Conservation (phyloP, 2,329 filamentous ascomycete species). For the Cladophialophora yegresii region DNA sequence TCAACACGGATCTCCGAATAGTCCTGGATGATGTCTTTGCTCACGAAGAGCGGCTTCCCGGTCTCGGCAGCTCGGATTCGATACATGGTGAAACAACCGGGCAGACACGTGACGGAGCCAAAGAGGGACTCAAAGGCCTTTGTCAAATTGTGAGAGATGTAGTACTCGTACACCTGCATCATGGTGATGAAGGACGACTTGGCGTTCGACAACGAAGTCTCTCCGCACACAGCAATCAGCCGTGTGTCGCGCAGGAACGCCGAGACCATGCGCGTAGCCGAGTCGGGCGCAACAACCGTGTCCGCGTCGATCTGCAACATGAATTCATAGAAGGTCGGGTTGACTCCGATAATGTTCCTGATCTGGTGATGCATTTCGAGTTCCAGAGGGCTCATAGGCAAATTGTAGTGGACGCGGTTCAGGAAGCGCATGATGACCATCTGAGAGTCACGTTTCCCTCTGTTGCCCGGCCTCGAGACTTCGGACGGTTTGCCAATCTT, state of each 20-base stretch:
- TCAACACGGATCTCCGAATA: slow-evolving; percentile 95
- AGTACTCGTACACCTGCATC: slow-evolving; percentile 99
- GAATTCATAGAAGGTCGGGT: slow-evolving; percentile 97
- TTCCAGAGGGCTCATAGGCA: slow-evolving; percentile 93
- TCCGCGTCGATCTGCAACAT: slow-evolving; percentile 96
- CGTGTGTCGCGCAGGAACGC: slow-evolving; percentile 89
- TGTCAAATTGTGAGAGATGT: slow-evolving; percentile 94
- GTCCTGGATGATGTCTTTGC: slow-evolving; percentile 80
- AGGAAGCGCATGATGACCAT: slow-evolving; percentile 99
- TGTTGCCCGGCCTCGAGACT: slow-evolving; percentile 78
- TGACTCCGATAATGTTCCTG: slow-evolving; percentile 96
- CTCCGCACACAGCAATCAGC: slow-evolving; percentile 91
- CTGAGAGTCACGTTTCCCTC: slow-evolving; percentile 98
- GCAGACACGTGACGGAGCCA: slow-evolving; percentile 93
- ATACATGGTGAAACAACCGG: slow-evolving; percentile 99
- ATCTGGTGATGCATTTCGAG: slow-evolving; percentile 99
- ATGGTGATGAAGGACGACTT: slow-evolving; percentile 94
- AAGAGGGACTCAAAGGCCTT: slow-evolving; percentile 98
- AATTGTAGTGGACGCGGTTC: slow-evolving; percentile 97
- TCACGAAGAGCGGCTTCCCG: slow-evolving; percentile 95
- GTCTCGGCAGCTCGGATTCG: slow-evolving; percentile 91
- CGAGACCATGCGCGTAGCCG: slow-evolving; percentile 87
- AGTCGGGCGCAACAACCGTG: slow-evolving; percentile 86
- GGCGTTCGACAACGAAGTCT: slow-evolving; percentile 89
- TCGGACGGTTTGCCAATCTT: slow-evolving; percentile 89